These are phyloP conservation scores for Russula lepida DNA, from an alignment of 768 basidiomycete genomes.

Conservation along the genomic window DNA sequence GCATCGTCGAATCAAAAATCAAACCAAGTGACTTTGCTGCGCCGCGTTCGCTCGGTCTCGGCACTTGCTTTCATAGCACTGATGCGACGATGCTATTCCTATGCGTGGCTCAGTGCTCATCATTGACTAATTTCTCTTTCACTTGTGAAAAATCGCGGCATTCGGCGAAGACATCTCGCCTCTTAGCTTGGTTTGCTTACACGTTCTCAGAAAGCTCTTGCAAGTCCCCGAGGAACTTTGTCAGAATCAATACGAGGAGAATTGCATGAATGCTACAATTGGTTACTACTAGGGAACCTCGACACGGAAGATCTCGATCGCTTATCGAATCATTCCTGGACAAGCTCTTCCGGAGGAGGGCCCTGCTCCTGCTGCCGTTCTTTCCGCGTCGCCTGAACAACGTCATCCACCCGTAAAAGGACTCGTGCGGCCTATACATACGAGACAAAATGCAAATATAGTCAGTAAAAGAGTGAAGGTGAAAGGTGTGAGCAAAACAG, in stretches of 20 bases:
- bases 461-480: background rate
- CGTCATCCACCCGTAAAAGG: constrained; percentile 87
- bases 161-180: background rate
- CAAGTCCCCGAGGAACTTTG: background rate
- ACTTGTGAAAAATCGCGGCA: too few relatives aligned
- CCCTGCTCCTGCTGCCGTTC: constrained; percentile 50
- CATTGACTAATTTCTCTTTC: background rate
- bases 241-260: background rate
- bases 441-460: background rate
- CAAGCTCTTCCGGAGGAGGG: constrained; percentile 49
- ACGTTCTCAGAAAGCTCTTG: background rate
- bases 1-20: too few relatives aligned
- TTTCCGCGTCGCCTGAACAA: constrained; percentile 81
- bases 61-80: too few relatives aligned
- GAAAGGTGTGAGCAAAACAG: background rate
- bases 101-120: too few relatives aligned
- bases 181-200: background rate
- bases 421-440: constrained; percentile 67
- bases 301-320: background rate
- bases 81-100: too few relatives aligned
- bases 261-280: constrained; percentile 7
- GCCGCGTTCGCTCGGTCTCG: too few relatives aligned
- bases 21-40: too few relatives aligned
- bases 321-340: constrained; percentile 26
- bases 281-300: background rate